Conservation (phyloP, 148 eudicot genomes). For the Simmondsia chinensis region DNA sequence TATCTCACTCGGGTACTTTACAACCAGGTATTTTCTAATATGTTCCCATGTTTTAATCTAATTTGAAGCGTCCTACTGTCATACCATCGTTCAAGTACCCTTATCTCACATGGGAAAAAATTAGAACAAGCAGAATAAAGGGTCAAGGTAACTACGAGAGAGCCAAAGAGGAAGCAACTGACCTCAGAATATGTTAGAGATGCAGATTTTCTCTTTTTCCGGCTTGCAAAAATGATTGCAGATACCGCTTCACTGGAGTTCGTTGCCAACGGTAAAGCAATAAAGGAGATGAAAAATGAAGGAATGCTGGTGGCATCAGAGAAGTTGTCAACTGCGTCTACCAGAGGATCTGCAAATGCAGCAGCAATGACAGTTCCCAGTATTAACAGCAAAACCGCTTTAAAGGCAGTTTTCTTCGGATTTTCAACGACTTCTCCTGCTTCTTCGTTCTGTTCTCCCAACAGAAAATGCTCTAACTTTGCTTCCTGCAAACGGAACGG, state of each 20-base stretch:
- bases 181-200: constrained; percentile 94
- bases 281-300: constrained; percentile 85
- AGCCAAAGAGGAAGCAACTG: constrained; percentile 7
- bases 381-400: constrained; percentile 46
- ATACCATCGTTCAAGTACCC: no score
- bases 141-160: neutral
- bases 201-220: constrained; percentile 72
- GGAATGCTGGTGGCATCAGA: constrained; percentile 85
- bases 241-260: constrained; percentile 94
- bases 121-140: neutral
- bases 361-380: constrained; percentile 69
- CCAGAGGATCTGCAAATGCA: constrained; percentile 86
- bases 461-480: constrained; percentile 40
- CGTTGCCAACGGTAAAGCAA: constrained; percentile 75
- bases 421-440: constrained; percentile 38
- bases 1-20: no score
- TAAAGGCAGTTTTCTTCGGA: constrained; percentile 36
- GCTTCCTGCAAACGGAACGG: constrained; percentile 40
- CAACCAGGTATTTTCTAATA: no score
- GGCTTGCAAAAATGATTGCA: constrained; percentile 74
- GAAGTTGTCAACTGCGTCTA: constrained; percentile 77
- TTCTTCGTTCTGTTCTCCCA: constrained; percentile 54
- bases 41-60: no score
- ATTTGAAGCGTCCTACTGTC: no score
- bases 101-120: neutral